Percentiles rank a stretch among this genome's conserved stretches.
phyloP scores from a whole-genome alignment of 306 rosid genomes.

The Fragaria iinumae region DNA sequence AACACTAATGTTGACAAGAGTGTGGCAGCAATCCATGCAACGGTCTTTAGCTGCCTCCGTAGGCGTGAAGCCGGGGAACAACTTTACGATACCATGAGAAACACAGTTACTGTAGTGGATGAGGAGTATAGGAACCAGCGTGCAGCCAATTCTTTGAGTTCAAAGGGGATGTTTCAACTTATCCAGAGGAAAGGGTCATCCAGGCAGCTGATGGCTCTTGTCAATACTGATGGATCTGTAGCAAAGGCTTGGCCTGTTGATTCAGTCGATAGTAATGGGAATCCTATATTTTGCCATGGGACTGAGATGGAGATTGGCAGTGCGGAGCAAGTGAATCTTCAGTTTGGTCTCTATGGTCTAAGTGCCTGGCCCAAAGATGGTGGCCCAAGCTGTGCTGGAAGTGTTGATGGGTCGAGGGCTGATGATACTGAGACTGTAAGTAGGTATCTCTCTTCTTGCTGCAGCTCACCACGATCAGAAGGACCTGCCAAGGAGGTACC shows the following conservation, averaged over 20 bases:
- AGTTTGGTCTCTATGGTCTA: conserved; percentile 90
- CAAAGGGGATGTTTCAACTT: conserved; percentile 96
- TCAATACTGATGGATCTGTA: conserved; percentile 89
- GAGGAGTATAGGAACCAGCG: conserved; percentile 95
- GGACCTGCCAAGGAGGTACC: conserved; percentile 79
- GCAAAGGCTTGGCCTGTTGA: conserved; percentile 98
- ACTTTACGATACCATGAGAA: conserved; percentile 67
- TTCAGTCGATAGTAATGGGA: conserved; percentile 64
- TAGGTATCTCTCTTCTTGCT: conserved; percentile 74
- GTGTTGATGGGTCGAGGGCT: conserved; percentile 80
- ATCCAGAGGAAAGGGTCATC: conserved; percentile 92
- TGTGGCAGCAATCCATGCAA: conserved; percentile 96
- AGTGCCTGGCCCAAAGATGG: conserved; percentile 95
- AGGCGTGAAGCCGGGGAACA: conserved; percentile 85
- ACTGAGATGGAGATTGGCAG: conserved; percentile 53
- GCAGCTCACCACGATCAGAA: conserved; percentile 93
- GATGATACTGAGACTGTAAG: conserved; percentile 83
- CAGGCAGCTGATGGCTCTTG: conserved; percentile 82
- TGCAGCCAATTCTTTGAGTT: conserved; percentile 80
- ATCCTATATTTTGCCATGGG: conserved; percentile 53
- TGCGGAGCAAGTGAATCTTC: conserved; percentile 91
- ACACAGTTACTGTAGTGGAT: conserved; percentile 73
- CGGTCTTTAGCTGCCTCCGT: conserved; percentile 92
- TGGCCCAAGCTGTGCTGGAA: conserved; percentile 87
- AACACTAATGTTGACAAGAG: conserved; percentile 98